phyloP scores from a whole-genome alignment of 495 filamentous ascomycete genomes.

The Trichoderma asperelloides region DNA sequence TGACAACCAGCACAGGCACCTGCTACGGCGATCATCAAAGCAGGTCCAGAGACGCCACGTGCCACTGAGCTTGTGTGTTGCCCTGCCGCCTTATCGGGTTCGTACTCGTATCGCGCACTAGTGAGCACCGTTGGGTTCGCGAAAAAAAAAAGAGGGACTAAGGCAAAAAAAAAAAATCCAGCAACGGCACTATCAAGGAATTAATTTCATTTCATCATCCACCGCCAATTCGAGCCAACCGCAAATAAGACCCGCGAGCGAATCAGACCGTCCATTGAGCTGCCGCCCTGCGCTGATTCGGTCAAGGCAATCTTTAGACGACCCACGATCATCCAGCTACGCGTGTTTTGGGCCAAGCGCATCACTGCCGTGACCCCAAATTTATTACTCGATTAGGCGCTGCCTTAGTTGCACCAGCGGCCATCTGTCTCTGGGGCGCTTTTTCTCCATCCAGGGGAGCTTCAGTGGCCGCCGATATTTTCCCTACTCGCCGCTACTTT shows the following conservation, averaged over 20 bases:
- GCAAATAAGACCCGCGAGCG: background rate
- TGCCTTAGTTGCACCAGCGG: background rate
- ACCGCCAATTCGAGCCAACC: background rate
- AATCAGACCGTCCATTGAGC: background rate
- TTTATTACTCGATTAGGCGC: background rate
- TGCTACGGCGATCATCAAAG: background rate
- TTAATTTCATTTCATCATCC: background rate
- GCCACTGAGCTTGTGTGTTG: background rate
- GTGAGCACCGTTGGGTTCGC: too few species aligned
- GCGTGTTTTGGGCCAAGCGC: background rate
- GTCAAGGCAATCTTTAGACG: background rate
- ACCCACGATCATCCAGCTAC: background rate
- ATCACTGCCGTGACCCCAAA: background rate
- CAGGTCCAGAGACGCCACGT: background rate
- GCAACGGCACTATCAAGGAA: background rate
- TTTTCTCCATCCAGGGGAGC: background rate
- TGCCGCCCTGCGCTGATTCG: background rate
- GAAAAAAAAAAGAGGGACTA: background rate
- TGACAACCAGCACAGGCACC: too few species aligned
- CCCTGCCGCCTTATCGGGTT: conserved; percentile 1
- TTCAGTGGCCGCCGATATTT: background rate
- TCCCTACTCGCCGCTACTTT: conserved; percentile 1
- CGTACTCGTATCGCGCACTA: background rate
- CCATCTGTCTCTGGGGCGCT: background rate
- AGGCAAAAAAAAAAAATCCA: background rate